These are phyloP conservation scores for Starmerella asiatica DNA, from an alignment of 805 yeast species.

Conservation along the genomic window DNA sequence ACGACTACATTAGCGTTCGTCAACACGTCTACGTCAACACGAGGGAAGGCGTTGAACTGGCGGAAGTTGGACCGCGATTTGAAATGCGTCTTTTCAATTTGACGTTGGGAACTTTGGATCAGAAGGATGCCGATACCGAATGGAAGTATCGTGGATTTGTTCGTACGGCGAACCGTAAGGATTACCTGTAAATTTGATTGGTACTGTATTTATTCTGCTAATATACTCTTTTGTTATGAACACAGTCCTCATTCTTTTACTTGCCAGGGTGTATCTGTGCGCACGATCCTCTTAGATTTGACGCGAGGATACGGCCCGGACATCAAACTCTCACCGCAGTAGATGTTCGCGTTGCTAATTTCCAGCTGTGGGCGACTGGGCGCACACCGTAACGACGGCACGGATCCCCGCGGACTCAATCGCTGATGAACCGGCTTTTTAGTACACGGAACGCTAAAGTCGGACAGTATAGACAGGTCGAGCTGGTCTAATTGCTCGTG, in stretches of 20 bases:
- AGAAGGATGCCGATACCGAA: conserved; percentile 94
- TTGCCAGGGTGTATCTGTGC: too few relatives aligned
- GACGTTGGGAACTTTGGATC: conserved; percentile 79
- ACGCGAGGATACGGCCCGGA: conserved; percentile 12
- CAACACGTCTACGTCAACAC: conserved; percentile 91
- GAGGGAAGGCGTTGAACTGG: conserved; percentile 74
- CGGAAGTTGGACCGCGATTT: conserved; percentile 97
- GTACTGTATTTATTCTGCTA: background rate
- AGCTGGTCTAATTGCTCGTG: background rate
- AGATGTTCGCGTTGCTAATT: conserved; percentile 6
- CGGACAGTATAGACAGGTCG: background rate
- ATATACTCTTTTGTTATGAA: background rate
- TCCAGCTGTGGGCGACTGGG: background rate
- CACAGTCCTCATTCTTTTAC: background rate
- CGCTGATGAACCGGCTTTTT: background rate
- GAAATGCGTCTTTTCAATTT: conserved; percentile 90
- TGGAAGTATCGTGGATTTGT: conserved; percentile 90
- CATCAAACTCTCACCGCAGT: conserved; percentile 7
- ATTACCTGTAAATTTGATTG: conserved; percentile 41
- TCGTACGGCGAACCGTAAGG: conserved; percentile 90
- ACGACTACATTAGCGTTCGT: conserved; percentile 85
- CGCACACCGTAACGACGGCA: too few relatives aligned
- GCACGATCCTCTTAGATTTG: background rate
- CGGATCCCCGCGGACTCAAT: too few relatives aligned
- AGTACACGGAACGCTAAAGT: background rate